Conservation (phyloP, 371 early-diverging fungal species). For the Ordospora colligata region DNA sequence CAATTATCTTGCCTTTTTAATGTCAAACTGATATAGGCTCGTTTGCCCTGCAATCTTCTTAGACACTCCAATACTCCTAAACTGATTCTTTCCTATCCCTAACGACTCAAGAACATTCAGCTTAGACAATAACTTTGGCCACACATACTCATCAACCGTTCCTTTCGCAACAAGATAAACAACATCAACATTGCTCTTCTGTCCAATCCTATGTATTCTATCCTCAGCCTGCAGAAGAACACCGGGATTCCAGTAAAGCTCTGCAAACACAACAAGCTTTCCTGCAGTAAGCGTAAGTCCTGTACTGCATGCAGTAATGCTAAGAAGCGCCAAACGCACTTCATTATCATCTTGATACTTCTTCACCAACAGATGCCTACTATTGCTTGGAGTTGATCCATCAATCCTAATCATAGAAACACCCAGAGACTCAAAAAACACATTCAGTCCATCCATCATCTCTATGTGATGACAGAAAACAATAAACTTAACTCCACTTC, state of each 20-base stretch:
- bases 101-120: slow-evolving; percentile 50
- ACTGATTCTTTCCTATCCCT: slow-evolving; percentile 52
- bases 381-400: slow-evolving; percentile 62
- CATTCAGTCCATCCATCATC: slow-evolving; percentile 61
- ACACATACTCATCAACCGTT: slow-evolving; percentile 62
- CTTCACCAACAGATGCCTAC: slow-evolving; percentile 37
- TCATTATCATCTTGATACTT: slow-evolving; percentile 60
- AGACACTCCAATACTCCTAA: slow-evolving; percentile 24
- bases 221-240: slow-evolving; percentile 64
- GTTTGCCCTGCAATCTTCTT: background rate
- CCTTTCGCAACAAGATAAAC: slow-evolving; percentile 64
- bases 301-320: slow-evolving; percentile 63
- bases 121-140: slow-evolving; percentile 51
- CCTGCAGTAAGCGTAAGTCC: slow-evolving; percentile 65
- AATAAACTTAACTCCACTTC: slow-evolving; percentile 63
- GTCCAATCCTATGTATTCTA: slow-evolving; percentile 64
- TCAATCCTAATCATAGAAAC: slow-evolving; percentile 64
- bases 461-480: slow-evolving; percentile 65
- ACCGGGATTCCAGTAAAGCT: slow-evolving; percentile 67
- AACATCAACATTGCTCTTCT: slow-evolving; percentile 62
- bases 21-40: background rate
- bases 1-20: background rate
- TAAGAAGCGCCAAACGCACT: slow-evolving; percentile 63
- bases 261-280: slow-evolving; percentile 65
- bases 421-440: slow-evolving; percentile 36